Evolutionary conservation across 1,284 basidiomycete species (phyloP).

Genomic region (Flammula alnicola): DNA sequence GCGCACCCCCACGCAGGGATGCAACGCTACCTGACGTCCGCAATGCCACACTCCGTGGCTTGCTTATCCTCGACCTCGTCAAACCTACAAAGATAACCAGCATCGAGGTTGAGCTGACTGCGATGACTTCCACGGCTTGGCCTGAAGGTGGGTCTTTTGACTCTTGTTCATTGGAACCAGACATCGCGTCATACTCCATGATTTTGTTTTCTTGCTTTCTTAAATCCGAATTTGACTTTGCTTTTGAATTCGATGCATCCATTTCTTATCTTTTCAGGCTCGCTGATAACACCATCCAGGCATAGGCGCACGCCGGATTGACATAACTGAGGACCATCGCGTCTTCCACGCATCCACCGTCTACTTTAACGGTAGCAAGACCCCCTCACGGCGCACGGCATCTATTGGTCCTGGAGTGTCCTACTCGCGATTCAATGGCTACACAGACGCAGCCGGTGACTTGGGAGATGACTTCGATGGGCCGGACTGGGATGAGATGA

Average conservation of each 20-base stretch:
- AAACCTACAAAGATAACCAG: constrained; percentile 89
- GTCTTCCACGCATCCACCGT: constrained; percentile 77
- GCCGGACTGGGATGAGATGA: constrained; percentile 16
- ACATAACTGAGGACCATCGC: constrained; percentile 81
- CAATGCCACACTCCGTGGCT: constrained; percentile 86
- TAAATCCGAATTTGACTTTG: too few species aligned
- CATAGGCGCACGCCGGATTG: constrained; percentile 78
- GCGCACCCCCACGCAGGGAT: constrained; percentile 49
- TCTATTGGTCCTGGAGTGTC: constrained; percentile 82
- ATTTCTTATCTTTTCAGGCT: neutral
- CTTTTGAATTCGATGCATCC: too few species aligned
- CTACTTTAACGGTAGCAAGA: constrained; percentile 67
- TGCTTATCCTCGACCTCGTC: constrained; percentile 79
- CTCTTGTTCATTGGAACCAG: too few species aligned
- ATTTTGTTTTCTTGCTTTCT: too few species aligned
- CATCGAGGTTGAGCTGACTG: constrained; percentile 82
- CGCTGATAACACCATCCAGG: constrained; percentile 43
- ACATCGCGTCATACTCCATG: too few species aligned
- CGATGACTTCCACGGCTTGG: constrained; percentile 71
- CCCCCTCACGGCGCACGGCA: constrained; percentile 53
- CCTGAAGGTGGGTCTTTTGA: constrained; percentile 94
- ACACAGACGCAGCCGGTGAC: constrained; percentile 5
- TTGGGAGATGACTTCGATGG: constrained; percentile 16
- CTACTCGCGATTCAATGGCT: constrained; percentile 25
- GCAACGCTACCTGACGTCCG: constrained; percentile 47